These are phyloP conservation scores for Collybia nuda DNA, from an alignment of 768 basidiomycete species.

Conservation along the genomic window DNA sequence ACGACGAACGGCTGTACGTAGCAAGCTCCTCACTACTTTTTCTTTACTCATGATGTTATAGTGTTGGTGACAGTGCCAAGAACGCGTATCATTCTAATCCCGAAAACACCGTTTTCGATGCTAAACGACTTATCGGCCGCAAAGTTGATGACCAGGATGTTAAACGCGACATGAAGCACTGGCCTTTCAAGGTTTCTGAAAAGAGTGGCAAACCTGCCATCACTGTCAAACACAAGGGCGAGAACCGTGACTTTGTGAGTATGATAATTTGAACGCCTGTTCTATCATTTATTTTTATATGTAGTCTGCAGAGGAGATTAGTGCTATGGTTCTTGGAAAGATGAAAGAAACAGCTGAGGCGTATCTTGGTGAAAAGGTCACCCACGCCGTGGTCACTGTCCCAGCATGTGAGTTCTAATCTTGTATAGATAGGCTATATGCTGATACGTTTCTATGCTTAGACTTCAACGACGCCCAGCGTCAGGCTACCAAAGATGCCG, in stretches of 20 bases:
- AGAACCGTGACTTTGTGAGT: slow-evolving; percentile 81
- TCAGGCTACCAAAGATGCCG: slow-evolving; percentile 98
- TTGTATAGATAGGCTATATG: background rate
- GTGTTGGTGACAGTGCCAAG: slow-evolving; percentile 94
- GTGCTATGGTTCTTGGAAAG: slow-evolving; percentile 92
- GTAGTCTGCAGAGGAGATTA: slow-evolving; percentile 93
- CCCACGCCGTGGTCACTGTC: slow-evolving; percentile 97
- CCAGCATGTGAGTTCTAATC: slow-evolving; percentile 70
- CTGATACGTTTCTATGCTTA: slow-evolving; percentile 24
- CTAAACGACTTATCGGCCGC: slow-evolving; percentile 92
- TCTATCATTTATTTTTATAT: background rate
- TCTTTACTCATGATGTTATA: slow-evolving; percentile 23
- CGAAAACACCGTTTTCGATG: slow-evolving; percentile 92
- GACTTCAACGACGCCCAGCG: slow-evolving; percentile 99
- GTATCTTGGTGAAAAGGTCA: slow-evolving; percentile 94
- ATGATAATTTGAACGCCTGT: too few relatives aligned
- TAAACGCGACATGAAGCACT: slow-evolving; percentile 84
- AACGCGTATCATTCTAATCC: slow-evolving; percentile 94
- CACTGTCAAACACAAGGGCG: slow-evolving; percentile 75
- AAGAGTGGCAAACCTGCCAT: slow-evolving; percentile 82
- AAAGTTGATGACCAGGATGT: slow-evolving; percentile 81
- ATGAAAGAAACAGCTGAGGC: slow-evolving; percentile 99
- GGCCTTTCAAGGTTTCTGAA: slow-evolving; percentile 83
- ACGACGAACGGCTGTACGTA: slow-evolving; percentile 72
- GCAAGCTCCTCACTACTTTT: background rate